Evolutionary conservation across 108 stramenopile genomes (phyloP).

Genomic region (Cyclotella atomus): DNA sequence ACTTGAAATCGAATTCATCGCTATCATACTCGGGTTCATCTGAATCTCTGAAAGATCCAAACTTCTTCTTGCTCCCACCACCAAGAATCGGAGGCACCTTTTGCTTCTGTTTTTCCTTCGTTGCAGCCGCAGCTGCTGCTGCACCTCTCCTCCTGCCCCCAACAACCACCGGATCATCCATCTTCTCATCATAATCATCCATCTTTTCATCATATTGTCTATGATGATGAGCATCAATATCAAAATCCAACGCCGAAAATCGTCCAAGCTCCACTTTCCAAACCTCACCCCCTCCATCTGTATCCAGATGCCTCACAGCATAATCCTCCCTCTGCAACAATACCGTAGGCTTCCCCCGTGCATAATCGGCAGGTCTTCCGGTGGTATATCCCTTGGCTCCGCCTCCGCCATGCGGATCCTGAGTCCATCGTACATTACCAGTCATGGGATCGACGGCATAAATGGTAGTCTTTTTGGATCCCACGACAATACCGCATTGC

Average conservation of each 20-base stretch:
- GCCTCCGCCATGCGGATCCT: conserved; percentile 38
- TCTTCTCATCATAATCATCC: conserved; percentile 1
- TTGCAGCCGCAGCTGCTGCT: conserved; percentile 33
- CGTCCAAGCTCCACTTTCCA: conserved; percentile 84
- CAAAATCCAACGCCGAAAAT: conserved; percentile 76
- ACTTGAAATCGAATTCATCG: conserved; percentile 1
- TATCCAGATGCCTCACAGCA: conserved; percentile 66
- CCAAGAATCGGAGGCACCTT: conserved; percentile 29
- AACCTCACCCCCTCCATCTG: conserved; percentile 61
- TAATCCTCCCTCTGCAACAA: conserved; percentile 85
- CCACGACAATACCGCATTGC: conserved; percentile 81
- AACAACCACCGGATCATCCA: conserved; percentile 8
- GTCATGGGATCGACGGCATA: conserved; percentile 67
- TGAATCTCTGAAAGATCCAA: neutral
- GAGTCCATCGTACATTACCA: conserved; percentile 68
- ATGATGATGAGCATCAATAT: conserved; percentile 27
- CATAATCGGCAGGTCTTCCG: conserved; percentile 13
- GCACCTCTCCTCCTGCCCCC: conserved; percentile 20
- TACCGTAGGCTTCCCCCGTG: conserved; percentile 43
- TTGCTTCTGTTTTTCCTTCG: conserved; percentile 15
- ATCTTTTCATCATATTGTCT: conserved; percentile 13
- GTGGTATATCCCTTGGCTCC: conserved; percentile 29
- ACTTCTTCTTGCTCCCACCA: conserved; percentile 19
- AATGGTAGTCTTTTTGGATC: conserved; percentile 70
- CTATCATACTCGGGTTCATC: conserved; percentile 13